Evolutionary conservation across 148 eudicot species (phyloP).

Genomic region (Fallopia convolvulus): DNA sequence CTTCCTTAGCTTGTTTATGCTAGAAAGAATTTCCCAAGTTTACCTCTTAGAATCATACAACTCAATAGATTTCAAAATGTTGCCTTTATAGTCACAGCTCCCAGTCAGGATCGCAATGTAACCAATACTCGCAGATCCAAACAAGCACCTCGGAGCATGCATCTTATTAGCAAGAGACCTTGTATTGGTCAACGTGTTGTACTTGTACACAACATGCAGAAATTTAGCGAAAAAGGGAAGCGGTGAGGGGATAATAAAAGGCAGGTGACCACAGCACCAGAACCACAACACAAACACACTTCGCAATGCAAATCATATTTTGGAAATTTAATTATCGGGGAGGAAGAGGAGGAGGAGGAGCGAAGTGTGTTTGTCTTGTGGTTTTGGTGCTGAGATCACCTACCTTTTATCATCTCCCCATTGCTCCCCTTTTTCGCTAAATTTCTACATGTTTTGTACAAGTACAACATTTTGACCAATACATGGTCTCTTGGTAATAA

Average conservation of each 20-base stretch:
- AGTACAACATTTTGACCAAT: constrained; percentile 43
- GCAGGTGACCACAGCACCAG: too few relatives aligned
- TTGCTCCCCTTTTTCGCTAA: constrained; percentile 6
- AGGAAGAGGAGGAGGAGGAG: neutral
- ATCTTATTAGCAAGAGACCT: constrained; percentile 58
- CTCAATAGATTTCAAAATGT: constrained; percentile 22
- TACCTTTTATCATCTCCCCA: constrained; percentile 7
- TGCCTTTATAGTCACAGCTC: constrained; percentile 35
- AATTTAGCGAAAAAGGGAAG: too few relatives aligned
- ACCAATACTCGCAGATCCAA: constrained; percentile 65
- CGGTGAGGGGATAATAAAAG: too few relatives aligned
- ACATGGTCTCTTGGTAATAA: constrained; percentile 51
- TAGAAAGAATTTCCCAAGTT: constrained; percentile 25
- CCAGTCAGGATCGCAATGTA: constrained; percentile 57
- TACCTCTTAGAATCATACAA: constrained; percentile 24
- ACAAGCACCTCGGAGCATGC: constrained; percentile 63
- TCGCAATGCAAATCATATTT: neutral
- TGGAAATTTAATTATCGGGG: neutral
- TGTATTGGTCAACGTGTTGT: constrained; percentile 37
- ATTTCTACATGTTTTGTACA: constrained; percentile 38
- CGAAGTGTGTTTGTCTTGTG: neutral
- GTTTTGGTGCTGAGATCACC: constrained; percentile 4
- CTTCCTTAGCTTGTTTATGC: constrained; percentile 28
- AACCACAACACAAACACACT: too few relatives aligned
- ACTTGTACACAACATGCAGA: constrained; percentile 40